Conservation (phyloP, 495 filamentous ascomycete species). For the Oleoguttula mirabilis region DNA sequence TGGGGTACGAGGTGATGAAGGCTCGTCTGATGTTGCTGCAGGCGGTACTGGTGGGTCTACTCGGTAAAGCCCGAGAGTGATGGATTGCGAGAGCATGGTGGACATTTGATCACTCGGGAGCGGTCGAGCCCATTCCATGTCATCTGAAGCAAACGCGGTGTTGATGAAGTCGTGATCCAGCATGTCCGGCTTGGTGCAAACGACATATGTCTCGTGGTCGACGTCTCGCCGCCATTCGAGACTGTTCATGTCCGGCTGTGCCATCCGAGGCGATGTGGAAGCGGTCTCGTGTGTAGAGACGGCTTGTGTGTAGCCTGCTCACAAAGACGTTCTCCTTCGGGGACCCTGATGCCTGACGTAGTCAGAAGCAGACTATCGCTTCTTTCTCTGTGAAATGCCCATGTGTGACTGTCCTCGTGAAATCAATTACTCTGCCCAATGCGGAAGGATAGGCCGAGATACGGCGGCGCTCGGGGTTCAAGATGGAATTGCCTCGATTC, state of each 20-base stretch:
- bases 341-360: too few species aligned
- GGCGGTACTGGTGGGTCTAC: conserved; percentile 2
- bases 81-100: conserved; percentile 23
- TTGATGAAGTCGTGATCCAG: conserved; percentile 25
- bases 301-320: too few species aligned
- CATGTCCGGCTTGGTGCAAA: conserved; percentile 19
- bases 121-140: conserved; percentile 26
- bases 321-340: too few species aligned
- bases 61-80: conserved; percentile 26
- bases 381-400: too few species aligned
- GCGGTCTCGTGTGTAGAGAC: too few species aligned
- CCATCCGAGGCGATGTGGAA: too few species aligned
- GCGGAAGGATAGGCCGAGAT: too few species aligned
- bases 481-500: too few species aligned
- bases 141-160: conserved; percentile 20
- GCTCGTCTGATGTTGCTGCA: not conserved
- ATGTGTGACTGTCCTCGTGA: too few species aligned
- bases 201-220: conserved; percentile 9
- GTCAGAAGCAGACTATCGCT: too few species aligned
- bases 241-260: conserved; percentile 5
- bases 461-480: too few species aligned
- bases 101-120: conserved; percentile 13
- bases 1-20: conserved; percentile 9
- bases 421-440: too few species aligned
- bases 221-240: conserved; percentile 1